Conservation (phyloP, 2,329 filamentous ascomycete genomes). For the Xylaria hypoxylon region DNA sequence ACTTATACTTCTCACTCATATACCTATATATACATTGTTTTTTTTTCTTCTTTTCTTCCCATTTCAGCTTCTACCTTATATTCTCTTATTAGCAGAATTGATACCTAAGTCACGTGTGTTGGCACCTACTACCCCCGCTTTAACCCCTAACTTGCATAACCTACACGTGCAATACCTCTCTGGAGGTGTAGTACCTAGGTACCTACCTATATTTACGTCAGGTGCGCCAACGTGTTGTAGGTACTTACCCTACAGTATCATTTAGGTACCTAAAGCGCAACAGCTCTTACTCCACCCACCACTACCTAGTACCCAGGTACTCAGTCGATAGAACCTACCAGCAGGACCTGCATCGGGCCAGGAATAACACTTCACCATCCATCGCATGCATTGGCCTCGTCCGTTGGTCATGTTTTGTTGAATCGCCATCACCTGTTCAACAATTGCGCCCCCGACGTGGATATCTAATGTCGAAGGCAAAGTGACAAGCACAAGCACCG, state of each 20-base stretch:
- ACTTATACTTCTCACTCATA: not conserved
- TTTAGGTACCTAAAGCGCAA: not conserved
- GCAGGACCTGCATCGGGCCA: constrained; percentile 18
- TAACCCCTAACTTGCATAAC: not conserved
- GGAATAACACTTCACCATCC: constrained; percentile 21
- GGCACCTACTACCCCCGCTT: constrained; percentile 17
- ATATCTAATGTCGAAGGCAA: not conserved
- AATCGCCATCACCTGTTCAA: constrained; percentile 19
- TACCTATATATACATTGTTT: constrained; percentile 7
- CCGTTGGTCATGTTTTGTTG: constrained; percentile 3
- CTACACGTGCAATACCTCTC: too few species aligned
- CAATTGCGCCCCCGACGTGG: constrained; percentile 2
- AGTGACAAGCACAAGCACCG: constrained; percentile 1
- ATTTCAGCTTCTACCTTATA: not conserved
- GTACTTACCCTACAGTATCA: too few species aligned
- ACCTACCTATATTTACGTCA: too few species aligned
- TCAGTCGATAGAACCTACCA: constrained; percentile 4
- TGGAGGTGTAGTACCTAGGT: too few species aligned
- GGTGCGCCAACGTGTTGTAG: not conserved
- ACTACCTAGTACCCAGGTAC: not conserved
- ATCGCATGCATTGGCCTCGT: constrained; percentile 7
- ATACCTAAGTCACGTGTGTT: constrained; percentile 25
- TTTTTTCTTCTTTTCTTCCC: not conserved
- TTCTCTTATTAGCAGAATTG: constrained; percentile 2
- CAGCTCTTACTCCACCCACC: constrained; percentile 6